Evolutionary conservation across 2,329 filamentous ascomycete species (phyloP).

Genomic region (Setomelanomma holmii): DNA sequence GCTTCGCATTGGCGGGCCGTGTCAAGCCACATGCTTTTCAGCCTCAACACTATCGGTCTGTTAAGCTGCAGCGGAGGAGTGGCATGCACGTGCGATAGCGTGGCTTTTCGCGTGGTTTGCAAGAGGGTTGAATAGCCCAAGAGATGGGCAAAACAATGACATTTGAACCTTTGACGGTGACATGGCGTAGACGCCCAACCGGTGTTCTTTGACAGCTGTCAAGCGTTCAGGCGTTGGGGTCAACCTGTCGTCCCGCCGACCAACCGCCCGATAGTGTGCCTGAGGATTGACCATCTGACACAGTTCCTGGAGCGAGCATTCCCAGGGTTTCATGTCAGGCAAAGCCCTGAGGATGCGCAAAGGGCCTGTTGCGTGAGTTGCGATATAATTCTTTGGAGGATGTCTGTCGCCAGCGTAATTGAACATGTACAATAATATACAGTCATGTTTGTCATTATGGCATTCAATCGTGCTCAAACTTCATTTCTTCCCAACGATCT

Average conservation of each 20-base stretch:
- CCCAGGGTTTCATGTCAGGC: too few relatives aligned
- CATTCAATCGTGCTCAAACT: not conserved
- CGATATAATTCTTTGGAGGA: too few relatives aligned
- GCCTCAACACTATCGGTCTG: slow-evolving; percentile 16
- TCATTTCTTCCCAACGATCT: slow-evolving; percentile 32
- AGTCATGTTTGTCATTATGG: too few relatives aligned
- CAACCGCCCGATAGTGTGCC: not conserved
- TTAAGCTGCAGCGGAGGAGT: not conserved
- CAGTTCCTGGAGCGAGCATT: too few relatives aligned
- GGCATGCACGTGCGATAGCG: not conserved
- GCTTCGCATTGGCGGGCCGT: not conserved
- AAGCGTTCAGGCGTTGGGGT: not conserved
- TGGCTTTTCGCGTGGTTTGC: not conserved
- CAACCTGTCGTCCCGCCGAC: not conserved
- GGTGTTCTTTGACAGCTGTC: not conserved
- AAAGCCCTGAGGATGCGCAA: too few relatives aligned
- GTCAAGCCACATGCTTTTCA: slow-evolving; percentile 9
- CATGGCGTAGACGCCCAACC: not conserved
- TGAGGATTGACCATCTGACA: too few relatives aligned
- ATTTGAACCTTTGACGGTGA: not conserved
- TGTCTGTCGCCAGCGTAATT: too few relatives aligned
- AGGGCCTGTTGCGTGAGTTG: too few relatives aligned
- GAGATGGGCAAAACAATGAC: not conserved
- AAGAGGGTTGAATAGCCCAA: not conserved
- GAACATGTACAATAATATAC: too few relatives aligned